phyloP scores from a whole-genome alignment of 2,329 filamentous ascomycete species.

The Hypocreales sp. region DNA sequence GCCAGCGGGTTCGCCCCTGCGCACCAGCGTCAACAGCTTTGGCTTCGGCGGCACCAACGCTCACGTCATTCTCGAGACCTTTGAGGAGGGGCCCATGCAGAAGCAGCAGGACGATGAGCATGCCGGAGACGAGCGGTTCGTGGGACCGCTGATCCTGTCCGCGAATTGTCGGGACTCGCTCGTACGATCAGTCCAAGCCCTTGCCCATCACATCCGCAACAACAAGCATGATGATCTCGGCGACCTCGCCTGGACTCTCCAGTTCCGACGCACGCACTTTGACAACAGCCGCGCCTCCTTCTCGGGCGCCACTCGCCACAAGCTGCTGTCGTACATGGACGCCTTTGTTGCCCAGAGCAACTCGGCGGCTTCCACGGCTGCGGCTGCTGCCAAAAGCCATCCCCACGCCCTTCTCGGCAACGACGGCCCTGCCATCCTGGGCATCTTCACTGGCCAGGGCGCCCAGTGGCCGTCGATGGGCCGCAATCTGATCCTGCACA shows the following conservation, averaged over 20 bases:
- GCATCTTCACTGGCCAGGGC: slow-evolving; percentile 16
- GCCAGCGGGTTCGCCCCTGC: slow-evolving; percentile 1
- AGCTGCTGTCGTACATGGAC: neutral
- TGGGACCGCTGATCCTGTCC: too few relatives aligned
- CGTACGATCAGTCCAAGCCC: neutral
- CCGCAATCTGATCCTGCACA: too few relatives aligned
- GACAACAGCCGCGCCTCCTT: neutral
- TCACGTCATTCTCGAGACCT: slow-evolving; percentile 21
- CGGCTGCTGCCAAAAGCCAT: too few relatives aligned
- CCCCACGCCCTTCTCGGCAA: too few relatives aligned
- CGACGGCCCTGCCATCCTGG: neutral
- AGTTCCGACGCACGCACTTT: neutral
- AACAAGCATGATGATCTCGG: too few relatives aligned
- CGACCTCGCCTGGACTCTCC: neutral
- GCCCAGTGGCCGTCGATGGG: slow-evolving; percentile 14
- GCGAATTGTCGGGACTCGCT: neutral
- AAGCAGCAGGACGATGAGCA: too few relatives aligned
- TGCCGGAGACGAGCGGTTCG: too few relatives aligned
- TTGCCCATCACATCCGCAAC: slow-evolving; percentile 1
- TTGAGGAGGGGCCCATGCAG: neutral
- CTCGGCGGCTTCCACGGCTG: too few relatives aligned
- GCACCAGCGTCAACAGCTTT: slow-evolving; percentile 18
- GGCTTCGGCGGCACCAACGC: slow-evolving; percentile 30
- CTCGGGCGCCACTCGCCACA: neutral
- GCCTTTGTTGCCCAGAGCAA: too few relatives aligned